Conservation (phyloP, 2,329 filamentous ascomycete species). For the Coniella vitis region DNA sequence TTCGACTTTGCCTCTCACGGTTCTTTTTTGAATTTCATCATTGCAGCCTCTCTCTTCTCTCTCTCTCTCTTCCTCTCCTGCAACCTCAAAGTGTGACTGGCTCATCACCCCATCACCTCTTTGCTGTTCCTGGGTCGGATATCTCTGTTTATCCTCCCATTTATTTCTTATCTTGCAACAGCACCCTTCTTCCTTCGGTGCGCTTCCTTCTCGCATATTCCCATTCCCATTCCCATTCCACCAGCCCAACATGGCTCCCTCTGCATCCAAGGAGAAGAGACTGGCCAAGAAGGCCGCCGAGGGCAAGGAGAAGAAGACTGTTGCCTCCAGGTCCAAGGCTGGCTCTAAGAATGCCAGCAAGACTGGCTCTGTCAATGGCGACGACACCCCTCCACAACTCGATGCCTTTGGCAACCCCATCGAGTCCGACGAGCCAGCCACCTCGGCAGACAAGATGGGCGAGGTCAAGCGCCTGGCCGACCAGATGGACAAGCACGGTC, state of each 20-base stretch:
- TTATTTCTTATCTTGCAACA: background rate
- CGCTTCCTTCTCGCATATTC: background rate
- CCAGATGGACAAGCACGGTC: conserved; percentile 92
- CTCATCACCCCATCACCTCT: background rate
- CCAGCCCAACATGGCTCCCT: conserved; percentile 50
- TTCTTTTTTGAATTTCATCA: conserved; percentile 8
- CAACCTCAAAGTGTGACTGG: background rate
- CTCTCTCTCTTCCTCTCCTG: background rate
- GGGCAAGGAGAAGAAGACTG: conserved; percentile 73
- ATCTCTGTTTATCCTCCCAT: background rate
- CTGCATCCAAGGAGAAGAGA: conserved; percentile 64
- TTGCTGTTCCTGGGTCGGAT: background rate
- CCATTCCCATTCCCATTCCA: background rate
- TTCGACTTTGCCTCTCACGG: background rate
- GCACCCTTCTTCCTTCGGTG: background rate
- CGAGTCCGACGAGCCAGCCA: conserved; percentile 59
- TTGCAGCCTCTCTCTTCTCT: background rate
- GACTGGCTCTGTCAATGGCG: conserved; percentile 62
- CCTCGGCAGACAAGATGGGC: conserved; percentile 64
- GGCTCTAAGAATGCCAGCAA: conserved; percentile 59
- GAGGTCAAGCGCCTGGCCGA: conserved; percentile 81
- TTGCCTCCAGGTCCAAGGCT: conserved; percentile 57
- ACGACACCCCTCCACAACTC: conserved; percentile 45
- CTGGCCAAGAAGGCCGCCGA: conserved; percentile 65
- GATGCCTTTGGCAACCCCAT: conserved; percentile 55